These are phyloP conservation scores for Leccinum aurantiacum DNA, from an alignment of 768 basidiomycete species.

Conservation along the genomic window DNA sequence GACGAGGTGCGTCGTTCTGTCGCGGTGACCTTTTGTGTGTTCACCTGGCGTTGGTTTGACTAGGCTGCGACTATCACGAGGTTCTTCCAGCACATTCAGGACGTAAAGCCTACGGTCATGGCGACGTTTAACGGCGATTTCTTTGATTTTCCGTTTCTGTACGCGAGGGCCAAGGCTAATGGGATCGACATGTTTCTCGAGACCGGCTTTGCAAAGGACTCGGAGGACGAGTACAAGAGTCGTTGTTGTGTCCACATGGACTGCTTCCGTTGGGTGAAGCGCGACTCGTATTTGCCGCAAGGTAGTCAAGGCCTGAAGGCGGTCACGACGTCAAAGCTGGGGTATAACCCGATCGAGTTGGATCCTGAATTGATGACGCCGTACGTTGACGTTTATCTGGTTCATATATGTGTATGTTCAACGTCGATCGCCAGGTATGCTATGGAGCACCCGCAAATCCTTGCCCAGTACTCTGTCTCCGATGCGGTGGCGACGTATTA, in stretches of 20 bases:
- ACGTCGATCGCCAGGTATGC: constrained; percentile 66
- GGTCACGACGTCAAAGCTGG: constrained; percentile 92
- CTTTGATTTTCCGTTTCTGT: constrained; percentile 98
- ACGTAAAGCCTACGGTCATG: constrained; percentile 93
- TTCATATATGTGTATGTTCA: neutral
- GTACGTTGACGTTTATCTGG: constrained; percentile 47
- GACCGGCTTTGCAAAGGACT: constrained; percentile 88
- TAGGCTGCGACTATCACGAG: constrained; percentile 78
- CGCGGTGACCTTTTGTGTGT: neutral
- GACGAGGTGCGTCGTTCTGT: constrained; percentile 64
- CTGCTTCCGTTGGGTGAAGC: constrained; percentile 99
- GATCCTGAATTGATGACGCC: constrained; percentile 99
- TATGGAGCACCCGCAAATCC: constrained; percentile 87
- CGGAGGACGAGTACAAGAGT: constrained; percentile 94
- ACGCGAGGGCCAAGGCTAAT: constrained; percentile 77
- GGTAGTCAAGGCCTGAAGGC: constrained; percentile 98
- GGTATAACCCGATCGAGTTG: constrained; percentile 94
- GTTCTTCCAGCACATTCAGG: constrained; percentile 93
- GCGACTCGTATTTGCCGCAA: constrained; percentile 97
- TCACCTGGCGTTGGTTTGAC: neutral
- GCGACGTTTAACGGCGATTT: constrained; percentile 99
- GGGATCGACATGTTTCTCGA: constrained; percentile 97
- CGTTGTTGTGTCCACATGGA: constrained; percentile 96
- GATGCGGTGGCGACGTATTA: constrained; percentile 99
- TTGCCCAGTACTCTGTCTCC: constrained; percentile 98